Base-by-base conservation (phyloP, 1,139 yeast genomes). In the Pichia sp. region DNA sequence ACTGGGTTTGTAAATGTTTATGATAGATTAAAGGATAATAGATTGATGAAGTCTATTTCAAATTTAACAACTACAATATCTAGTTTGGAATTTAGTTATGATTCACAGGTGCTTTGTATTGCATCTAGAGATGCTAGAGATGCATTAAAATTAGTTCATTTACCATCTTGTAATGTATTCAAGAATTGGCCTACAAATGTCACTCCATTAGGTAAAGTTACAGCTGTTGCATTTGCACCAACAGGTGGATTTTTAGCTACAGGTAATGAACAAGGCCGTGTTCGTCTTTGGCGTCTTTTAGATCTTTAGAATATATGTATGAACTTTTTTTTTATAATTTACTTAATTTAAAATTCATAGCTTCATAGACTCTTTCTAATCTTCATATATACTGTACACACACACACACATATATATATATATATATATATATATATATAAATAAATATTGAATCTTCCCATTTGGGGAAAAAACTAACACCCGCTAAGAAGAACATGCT, bases 151-250 rank as follows among this genome's bases (percentile, higher is more conserved):
- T 66, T 94, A 56, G 92, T 89, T 11, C 98, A 94, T 62, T 68
- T 92, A 52, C 96, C 97, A 10, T 76, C 89, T 9, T 89, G 92
- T 53, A 78, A 87, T 10, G 96, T 87, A 3, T 94, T 82, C 67
- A 75, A 82, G 49, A 94, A 94, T 71, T 94, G 98, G 98, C 99
- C 99, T 27, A 92, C 97, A 2, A 82, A 92, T 50, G 92, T 89
- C 7, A 90, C 99, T 0, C 98, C 98, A 4, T 75, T 94, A 56
- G 99, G 98, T 30, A 81, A 83, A 57, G 96, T 94, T 40, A 87
- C 97, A 1, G 70, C 84, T n/a, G 83, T 81, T 4, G 77, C 81
- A 9, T 90, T 90, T 66, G 81, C 95, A 31, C 90, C 95, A 31
- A 81, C 81, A 55, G 80, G 83, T 50, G 92, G 88, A 66, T 80